Conservation (phyloP, 257 asterid species). For the Solanum appendiculatum region DNA sequence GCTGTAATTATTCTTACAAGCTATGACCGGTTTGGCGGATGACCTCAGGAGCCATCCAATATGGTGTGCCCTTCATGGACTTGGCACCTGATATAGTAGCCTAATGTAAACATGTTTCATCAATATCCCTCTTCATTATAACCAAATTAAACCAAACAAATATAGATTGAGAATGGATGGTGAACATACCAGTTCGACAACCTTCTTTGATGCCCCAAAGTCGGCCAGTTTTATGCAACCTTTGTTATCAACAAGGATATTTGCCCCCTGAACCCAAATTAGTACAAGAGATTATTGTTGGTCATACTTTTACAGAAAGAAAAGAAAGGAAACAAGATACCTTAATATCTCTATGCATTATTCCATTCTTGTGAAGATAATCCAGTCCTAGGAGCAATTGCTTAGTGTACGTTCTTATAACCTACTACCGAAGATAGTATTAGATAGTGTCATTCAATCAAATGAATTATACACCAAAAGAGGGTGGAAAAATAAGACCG, state of each 20-base stretch:
- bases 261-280: slow-evolving; percentile 66
- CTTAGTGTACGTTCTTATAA: slow-evolving; percentile 88
- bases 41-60: slow-evolving; percentile 99
- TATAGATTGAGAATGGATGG: neutral
- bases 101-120: slow-evolving; percentile 26
- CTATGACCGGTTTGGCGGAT: slow-evolving; percentile 98
- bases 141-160: neutral
- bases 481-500: neutral
- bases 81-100: slow-evolving; percentile 97
- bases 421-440: slow-evolving; percentile 37
- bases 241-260: slow-evolving; percentile 91
- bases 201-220: slow-evolving; percentile 99
- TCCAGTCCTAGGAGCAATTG: slow-evolving; percentile 86
- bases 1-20: slow-evolving; percentile 53
- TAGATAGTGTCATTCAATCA: slow-evolving; percentile 1
- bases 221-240: slow-evolving; percentile 99
- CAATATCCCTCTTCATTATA: neutral
- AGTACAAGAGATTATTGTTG: neutral
- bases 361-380: slow-evolving; percentile 87
- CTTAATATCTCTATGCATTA: slow-evolving; percentile 99
- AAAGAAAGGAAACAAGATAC: slow-evolving; percentile 18
- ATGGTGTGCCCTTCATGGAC: slow-evolving; percentile 99
- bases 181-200: slow-evolving; percentile 76
- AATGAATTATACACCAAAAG: neutral
- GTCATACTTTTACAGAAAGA: neutral